Conservation (phyloP, 2,329 filamentous ascomycete genomes). For the Colletotrichum endophyticum region DNA sequence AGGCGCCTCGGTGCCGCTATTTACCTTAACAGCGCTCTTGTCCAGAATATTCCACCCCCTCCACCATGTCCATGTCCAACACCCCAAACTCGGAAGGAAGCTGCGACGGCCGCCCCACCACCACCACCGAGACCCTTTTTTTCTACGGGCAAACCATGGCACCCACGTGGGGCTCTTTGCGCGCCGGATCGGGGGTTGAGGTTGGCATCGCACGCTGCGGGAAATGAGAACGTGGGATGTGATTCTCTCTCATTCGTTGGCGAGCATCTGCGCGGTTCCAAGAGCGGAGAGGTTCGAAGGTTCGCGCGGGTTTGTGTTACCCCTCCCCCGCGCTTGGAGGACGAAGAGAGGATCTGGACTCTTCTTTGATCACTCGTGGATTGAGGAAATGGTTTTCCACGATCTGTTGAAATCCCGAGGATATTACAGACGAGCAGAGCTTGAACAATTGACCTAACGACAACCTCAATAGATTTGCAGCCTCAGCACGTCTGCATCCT, state of each 20-base stretch:
- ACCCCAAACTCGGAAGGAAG: background rate
- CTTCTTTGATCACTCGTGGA: background rate
- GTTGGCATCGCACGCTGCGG: background rate
- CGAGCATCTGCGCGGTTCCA: background rate
- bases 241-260: background rate
- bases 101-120: background rate
- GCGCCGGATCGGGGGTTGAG: background rate
- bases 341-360: background rate
- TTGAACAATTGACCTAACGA: background rate
- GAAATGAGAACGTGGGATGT: background rate
- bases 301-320: background rate
- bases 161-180: constrained; percentile 9
- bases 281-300: background rate
- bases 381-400: background rate
- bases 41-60: constrained; percentile 19
- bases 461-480: rapidly evolving
- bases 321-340: background rate
- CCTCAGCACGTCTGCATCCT: rapidly evolving
- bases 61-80: background rate
- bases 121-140: background rate
- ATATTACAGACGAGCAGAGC: rapidly evolving
- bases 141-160: constrained; percentile 11
- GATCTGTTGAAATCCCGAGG: rapidly evolving
- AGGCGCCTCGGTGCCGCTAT: background rate
- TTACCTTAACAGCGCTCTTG: background rate